Conservation (phyloP, 805 yeast species). For the Brettanomyces custersianus region DNA sequence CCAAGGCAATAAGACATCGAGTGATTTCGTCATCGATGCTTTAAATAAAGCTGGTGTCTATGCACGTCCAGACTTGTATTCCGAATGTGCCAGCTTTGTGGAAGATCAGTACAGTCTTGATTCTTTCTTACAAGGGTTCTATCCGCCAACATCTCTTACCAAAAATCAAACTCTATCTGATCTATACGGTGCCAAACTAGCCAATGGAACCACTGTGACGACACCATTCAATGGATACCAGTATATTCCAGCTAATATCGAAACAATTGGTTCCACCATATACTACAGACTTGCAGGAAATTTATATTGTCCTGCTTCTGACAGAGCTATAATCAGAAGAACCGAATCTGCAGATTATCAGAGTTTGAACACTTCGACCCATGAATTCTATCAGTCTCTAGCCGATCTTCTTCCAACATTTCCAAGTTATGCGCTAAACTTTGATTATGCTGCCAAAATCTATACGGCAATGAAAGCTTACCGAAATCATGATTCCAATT, state of each 20-base stretch:
- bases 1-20: constrained; percentile 15
- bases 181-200: constrained; percentile 22
- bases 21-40: constrained; percentile 24
- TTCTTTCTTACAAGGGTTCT: constrained; percentile 39
- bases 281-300: constrained; percentile 36
- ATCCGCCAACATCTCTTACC: constrained; percentile 32
- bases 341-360: constrained; percentile 23
- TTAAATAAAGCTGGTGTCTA: constrained; percentile 27
- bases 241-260: constrained; percentile 31
- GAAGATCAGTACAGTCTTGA: constrained; percentile 33
- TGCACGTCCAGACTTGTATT: constrained; percentile 28
- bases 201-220: constrained; percentile 31
- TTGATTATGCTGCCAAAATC: constrained; percentile 30
- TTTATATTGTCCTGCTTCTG: constrained; percentile 31
- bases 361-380: constrained; percentile 27
- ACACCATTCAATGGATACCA: constrained; percentile 38
- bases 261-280: constrained; percentile 26
- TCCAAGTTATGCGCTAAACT: constrained; percentile 26
- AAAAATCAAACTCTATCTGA: constrained; percentile 17
- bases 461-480: constrained; percentile 33
- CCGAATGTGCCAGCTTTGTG: constrained; percentile 27
- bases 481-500: constrained; percentile 32
- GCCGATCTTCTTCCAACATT: constrained; percentile 22
- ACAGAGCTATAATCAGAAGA: constrained; percentile 25
- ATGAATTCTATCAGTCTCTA: constrained; percentile 30